Evolutionary conservation across 352 stramenopile species (phyloP).

Genomic region (Discostella stelligera): DNA sequence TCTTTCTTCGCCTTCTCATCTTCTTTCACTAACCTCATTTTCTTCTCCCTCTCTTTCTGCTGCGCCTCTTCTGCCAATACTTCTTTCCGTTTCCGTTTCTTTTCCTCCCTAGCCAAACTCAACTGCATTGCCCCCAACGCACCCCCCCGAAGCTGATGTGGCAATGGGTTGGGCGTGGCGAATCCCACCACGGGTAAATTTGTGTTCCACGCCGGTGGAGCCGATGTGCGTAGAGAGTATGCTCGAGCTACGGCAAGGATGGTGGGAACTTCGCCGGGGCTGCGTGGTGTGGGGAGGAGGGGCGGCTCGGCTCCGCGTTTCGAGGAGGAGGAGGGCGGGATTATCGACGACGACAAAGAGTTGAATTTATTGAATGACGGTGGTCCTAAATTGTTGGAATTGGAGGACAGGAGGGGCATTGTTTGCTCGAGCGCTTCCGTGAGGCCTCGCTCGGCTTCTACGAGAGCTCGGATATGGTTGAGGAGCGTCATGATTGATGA

Average conservation of each 20-base stretch:
- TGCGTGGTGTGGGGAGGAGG: constrained; percentile 61
- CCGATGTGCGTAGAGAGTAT: constrained; percentile 67
- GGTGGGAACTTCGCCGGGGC: constrained; percentile 57
- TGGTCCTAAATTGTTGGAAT: neutral
- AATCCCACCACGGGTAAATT: constrained; percentile 74
- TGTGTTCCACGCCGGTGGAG: constrained; percentile 79
- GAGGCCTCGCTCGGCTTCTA: constrained; percentile 64
- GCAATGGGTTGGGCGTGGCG: constrained; percentile 74
- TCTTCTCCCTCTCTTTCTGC: constrained; percentile 42
- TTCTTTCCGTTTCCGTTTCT: constrained; percentile 39
- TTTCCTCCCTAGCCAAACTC: constrained; percentile 55
- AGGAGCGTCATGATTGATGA: constrained; percentile 43
- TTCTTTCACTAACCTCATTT: constrained; percentile 23
- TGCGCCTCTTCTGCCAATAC: constrained; percentile 51
- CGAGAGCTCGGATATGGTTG: constrained; percentile 54
- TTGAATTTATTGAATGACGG: neutral
- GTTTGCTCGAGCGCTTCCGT: constrained; percentile 63
- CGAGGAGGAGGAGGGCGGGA: constrained; percentile 16
- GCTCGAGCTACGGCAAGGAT: constrained; percentile 70
- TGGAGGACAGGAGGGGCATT: constrained; percentile 54
- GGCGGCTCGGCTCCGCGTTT: constrained; percentile 24
- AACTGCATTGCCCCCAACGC: constrained; percentile 75
- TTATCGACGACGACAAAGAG: constrained; percentile 7
- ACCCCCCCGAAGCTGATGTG: constrained; percentile 71
- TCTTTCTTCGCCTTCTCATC: constrained; percentile 11